Base-by-base conservation (phyloP, 2,329 filamentous ascomycete genomes). In the Verticillium zaregamsianum region DNA sequence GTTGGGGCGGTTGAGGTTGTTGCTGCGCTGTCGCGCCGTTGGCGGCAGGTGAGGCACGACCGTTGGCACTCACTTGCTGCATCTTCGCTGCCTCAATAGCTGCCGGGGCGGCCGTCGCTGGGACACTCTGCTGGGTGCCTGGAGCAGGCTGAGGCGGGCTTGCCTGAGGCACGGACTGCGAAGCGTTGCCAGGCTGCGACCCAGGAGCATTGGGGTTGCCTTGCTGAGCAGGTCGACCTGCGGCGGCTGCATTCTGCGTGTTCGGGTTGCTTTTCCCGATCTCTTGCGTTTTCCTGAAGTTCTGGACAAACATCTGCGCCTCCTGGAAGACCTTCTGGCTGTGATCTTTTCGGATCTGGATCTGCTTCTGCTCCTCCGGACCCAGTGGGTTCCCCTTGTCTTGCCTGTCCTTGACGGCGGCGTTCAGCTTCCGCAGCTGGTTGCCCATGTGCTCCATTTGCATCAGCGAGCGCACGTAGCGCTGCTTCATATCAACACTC, bases 401-500 rank as follows among this genome's bases (percentile, higher is more conserved):
- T 15, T 74, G 70, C 25, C 80, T 73, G 20, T 80, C 77, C 57
- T 78, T 78, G 23, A 79, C 70, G 3, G 73, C 64, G 55, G 73
- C 72, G 12, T 85, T 81, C 59, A 84, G 71, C 58, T 71, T 70
- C 2, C 70, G 70, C 4, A 83, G 68, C 56, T 76, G 74, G n/a
- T 65, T 68, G 12, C 79, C 77, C 3, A 76, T 73, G 11, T 66
- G 73, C 40, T 86, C 83, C 76, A 86, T 84, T 2, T 77, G 75
- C 65, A 79, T 72, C 6, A 86, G 69, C 0, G 80, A 82, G 45
- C 79, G 73, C 0, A 75, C 73, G 62, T 86, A 84, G 60, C 76
- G 77, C 0, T 75, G 71, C 66, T 79, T 83, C 35, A 79, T 73
- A 1, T 83, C 79, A 8, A 78, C 73, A 2, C 80, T 68, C 80